Percentiles rank a stretch among this genome's conserved stretches.
Evolutionary conservation across 768 basidiomycete genomes (phyloP).

Genomic region (Leucosporidium yakuticum): DNA sequence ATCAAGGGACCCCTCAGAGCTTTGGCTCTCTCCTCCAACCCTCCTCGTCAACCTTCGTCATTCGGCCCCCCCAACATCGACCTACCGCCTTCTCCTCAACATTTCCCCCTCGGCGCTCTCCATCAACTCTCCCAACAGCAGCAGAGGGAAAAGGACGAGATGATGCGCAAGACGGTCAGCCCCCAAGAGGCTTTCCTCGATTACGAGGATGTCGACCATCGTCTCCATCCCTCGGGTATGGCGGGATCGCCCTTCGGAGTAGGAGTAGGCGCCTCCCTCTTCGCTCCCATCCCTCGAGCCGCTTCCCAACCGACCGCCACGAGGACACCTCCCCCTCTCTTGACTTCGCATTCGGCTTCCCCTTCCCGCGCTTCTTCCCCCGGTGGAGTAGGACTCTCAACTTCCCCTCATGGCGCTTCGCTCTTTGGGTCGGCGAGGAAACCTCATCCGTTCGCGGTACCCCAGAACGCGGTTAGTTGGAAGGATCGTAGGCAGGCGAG

Average conservation of each 20-base stretch:
- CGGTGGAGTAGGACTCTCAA: background rate
- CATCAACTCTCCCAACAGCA: background rate
- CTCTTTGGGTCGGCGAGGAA: background rate
- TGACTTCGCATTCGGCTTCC: background rate
- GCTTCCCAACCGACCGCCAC: background rate
- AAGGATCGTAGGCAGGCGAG: slow-evolving; percentile 1
- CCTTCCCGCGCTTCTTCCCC: background rate
- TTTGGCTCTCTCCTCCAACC: slow-evolving; percentile 2
- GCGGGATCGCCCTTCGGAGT: slow-evolving; percentile 5
- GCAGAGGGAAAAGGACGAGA: background rate
- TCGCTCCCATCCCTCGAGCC: slow-evolving; percentile 20
- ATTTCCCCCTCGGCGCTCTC: background rate
- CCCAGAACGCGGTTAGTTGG: slow-evolving; percentile 32
- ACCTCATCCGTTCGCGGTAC: slow-evolving; percentile 30
- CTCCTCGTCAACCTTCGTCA: background rate
- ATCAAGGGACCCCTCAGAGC: slow-evolving; percentile 30
- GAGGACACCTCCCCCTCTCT: background rate
- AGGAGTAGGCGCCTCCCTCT: slow-evolving; percentile 22
- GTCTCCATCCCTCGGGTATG: slow-evolving; percentile 3
- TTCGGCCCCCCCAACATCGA: slow-evolving; percentile 7
- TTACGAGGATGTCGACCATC: slow-evolving; percentile 28
- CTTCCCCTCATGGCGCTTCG: background rate
- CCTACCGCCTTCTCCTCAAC: background rate
- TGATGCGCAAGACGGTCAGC: slow-evolving; percentile 22
- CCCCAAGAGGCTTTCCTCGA: slow-evolving; percentile 36